Evolutionary conservation across 176 grass and related monocot species (phyloP), one percentile per base, ranked within the genome.

Genomic region (Triticum urartu): DNA sequence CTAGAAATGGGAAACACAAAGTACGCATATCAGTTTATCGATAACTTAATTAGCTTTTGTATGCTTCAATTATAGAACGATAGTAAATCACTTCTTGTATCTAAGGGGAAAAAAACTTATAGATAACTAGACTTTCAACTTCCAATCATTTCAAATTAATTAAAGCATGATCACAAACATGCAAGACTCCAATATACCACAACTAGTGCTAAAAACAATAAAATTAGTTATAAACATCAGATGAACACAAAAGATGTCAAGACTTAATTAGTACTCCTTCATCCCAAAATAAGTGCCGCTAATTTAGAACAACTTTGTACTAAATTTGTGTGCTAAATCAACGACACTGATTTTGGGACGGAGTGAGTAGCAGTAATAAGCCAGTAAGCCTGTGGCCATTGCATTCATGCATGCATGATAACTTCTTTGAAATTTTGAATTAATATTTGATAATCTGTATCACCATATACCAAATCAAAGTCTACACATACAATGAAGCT

Each of bases 401-500:
- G 7, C 14, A 30, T 30, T 30, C 28, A 45, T 25, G 3, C 69
- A 75, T 75, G 24, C 42, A 74, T 47, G 40, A 50, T 18, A 77
- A 21, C 3, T 77, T 45, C 26, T 52, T 56, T 30, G n/a, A 63
- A 21, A 59, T 21, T 59, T 59, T 25, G 45, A 54, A 77, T 56
- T 77, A 11, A 77, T 8, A 33, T 77, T 33, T 28, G 26, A 77
- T 77, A 77, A 54, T 56, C 45, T 48, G 74, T 47, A 73, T 25
- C 39, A 15, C n/a, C 38, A 73, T 77, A 77, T 76, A 76, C 48
- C 26, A 76, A 54, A 76, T 18, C 25, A 54, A 33, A 56, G 73
- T 76, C 26, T 56, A 54, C 47, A 77, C 74, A 77, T 77, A 77
- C 47, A 77, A 77, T 56, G 74, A 77, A 77, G 74, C 74, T 77